Evolutionary conservation across 2,329 filamentous ascomycete species (phyloP).

Genomic region (Trichophyton simii): DNA sequence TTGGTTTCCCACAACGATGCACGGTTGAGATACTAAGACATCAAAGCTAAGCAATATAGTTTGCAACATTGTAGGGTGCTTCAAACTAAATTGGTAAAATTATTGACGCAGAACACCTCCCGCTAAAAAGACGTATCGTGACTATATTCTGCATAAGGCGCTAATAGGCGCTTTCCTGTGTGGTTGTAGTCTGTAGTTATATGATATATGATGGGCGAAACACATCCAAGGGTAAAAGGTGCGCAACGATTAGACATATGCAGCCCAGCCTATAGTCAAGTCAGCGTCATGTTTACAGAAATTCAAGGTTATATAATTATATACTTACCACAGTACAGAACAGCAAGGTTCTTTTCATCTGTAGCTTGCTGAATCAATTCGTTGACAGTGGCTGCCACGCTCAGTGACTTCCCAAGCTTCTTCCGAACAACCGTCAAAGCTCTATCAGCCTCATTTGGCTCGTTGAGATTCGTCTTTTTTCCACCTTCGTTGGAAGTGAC

Average conservation of each 20-base stretch:
- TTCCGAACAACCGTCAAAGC: slow-evolving; percentile 88
- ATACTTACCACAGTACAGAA: slow-evolving; percentile 64
- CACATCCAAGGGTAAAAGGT: too few species aligned
- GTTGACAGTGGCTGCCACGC: slow-evolving; percentile 89
- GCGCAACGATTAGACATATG: slow-evolving; percentile 29
- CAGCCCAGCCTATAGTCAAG: slow-evolving; percentile 36
- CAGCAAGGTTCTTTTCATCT: slow-evolving; percentile 81
- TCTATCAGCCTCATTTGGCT: slow-evolving; percentile 72
- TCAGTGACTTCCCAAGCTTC: slow-evolving; percentile 88
- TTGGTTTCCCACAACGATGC: too few species aligned
- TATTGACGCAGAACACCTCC: too few species aligned
- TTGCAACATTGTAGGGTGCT: too few species aligned
- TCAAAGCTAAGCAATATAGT: too few species aligned
- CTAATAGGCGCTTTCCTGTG: too few species aligned
- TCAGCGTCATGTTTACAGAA: not conserved
- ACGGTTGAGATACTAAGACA: too few species aligned
- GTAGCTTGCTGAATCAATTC: slow-evolving; percentile 93
- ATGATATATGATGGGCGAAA: too few species aligned
- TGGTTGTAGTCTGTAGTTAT: too few species aligned
- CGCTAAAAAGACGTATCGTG: too few species aligned
- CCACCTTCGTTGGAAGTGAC: slow-evolving; percentile 22
- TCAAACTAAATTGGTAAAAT: too few species aligned
- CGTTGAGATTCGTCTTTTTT: slow-evolving; percentile 36
- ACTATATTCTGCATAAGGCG: too few species aligned
- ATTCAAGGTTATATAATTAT: slow-evolving; percentile 6